Percentiles rank a stretch among this genome's conserved stretches.
phyloP scores from a whole-genome alignment of 352 stramenopile species.

The Pythium biforme region DNA sequence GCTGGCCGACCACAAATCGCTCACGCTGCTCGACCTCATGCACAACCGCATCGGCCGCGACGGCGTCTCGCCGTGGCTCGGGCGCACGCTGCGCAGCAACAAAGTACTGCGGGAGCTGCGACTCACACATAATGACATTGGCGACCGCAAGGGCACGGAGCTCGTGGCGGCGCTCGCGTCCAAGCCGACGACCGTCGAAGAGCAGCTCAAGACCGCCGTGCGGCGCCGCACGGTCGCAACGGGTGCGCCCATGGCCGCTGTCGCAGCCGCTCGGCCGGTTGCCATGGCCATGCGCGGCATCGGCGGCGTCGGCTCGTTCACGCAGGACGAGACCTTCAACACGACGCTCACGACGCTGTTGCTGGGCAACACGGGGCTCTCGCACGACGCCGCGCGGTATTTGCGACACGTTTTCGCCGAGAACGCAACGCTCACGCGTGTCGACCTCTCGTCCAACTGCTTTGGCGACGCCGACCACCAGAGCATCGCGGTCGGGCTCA shows the following conservation, averaged over 20 bases:
- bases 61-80: constrained; percentile 61
- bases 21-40: constrained; percentile 55
- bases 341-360: constrained; percentile 53
- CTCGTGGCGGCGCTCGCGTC: constrained; percentile 48
- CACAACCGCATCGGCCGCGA: constrained; percentile 68
- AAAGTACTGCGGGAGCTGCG: constrained; percentile 44
- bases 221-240: constrained; percentile 28
- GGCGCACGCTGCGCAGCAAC: constrained; percentile 54
- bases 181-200: constrained; percentile 41
- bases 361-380: constrained; percentile 61
- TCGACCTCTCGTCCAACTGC: constrained; percentile 44
- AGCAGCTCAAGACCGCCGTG: constrained; percentile 50
- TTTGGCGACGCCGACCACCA: constrained; percentile 23
- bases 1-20: constrained; percentile 37
- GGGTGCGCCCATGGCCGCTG: constrained; percentile 18
- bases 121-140: constrained; percentile 70
- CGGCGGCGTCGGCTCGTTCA: background rate
- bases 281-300: background rate
- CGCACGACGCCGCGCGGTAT: constrained; percentile 43
- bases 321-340: constrained; percentile 44
- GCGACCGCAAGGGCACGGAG: constrained; percentile 49
- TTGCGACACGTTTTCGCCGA: constrained; percentile 43
- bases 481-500: constrained; percentile 45
- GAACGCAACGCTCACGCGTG: constrained; percentile 49
- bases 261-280: background rate